Evolutionary conservation across 75 land plant species (phyloP), one percentile per base, ranked within the genome.

Genomic region (Pinus tabuliformis): DNA sequence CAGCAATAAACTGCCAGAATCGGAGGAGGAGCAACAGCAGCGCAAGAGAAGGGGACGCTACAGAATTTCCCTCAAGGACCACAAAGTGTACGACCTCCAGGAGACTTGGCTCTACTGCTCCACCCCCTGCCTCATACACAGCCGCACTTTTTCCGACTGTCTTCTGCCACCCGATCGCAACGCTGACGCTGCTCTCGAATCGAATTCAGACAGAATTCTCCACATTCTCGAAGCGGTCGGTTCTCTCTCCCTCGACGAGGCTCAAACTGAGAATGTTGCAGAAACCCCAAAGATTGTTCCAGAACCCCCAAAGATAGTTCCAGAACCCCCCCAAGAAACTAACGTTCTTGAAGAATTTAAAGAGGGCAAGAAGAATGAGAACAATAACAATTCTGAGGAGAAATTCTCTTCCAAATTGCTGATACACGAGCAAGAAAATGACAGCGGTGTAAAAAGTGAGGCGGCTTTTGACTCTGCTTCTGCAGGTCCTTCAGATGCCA

Each of bases 1-100:
- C 65, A 11, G 15, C 20, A 90, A 84, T 22, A n/a, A 81, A 16
- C 78, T 93, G 26, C 78, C 88, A 3, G 42, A 76, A 12, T 58
- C 76, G 39, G 72, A 86, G 5, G 82, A 84, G 30, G n/a, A 18
- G 7, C 18, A 59, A 6, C 21, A 59, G 62, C 71, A 59, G 13
- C 74, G 75, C 33, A 75, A 57, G 15, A 61, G 81, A 9, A 91
- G 85, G 74, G 96, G 99, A 7, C 85, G 85, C 22, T 93, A 91
- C 80, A 84, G 86, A 8, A 91, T 96, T 39, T 88, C 99, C 12
- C 82, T 96, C 15, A 85, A 85, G 62, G 97, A 94, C 80, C 94
- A 96, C 84, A 92, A 86, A 72, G 94, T 96, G 12, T 96, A 93
- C 76, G 99, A 96, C 28, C 78, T 93, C 0, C 79, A 86, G 73